These are phyloP conservation scores for Epichloe uncinata DNA, from an alignment of 2,329 filamentous ascomycete species.

Conservation along the genomic window DNA sequence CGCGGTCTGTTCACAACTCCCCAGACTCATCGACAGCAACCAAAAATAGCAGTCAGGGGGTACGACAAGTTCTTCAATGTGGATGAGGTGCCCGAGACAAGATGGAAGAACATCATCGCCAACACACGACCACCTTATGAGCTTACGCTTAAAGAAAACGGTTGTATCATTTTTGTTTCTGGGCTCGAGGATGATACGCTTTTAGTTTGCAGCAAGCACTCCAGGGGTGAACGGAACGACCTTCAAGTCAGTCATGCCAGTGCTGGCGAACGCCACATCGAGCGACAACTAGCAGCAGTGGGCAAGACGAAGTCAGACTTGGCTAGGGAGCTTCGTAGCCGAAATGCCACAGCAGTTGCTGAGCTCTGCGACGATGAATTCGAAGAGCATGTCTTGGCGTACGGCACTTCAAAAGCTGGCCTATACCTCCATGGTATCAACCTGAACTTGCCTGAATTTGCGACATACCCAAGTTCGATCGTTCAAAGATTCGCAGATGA, in stretches of 20 bases:
- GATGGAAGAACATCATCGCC: slow-evolving; percentile 65
- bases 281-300: slow-evolving; percentile 61
- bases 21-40: slow-evolving; percentile 44
- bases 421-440: slow-evolving; percentile 96
- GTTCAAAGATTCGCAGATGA: slow-evolving; percentile 81
- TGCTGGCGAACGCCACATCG: slow-evolving; percentile 70
- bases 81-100: slow-evolving; percentile 65
- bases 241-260: slow-evolving; percentile 65
- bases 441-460: slow-evolving; percentile 83
- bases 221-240: slow-evolving; percentile 69
- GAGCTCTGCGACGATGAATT: slow-evolving; percentile 94
- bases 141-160: slow-evolving; percentile 93
- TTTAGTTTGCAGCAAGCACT: slow-evolving; percentile 98
- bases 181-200: slow-evolving; percentile 81
- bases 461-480: slow-evolving; percentile 68
- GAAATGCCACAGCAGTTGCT: slow-evolving; percentile 89
- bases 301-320: slow-evolving; percentile 71
- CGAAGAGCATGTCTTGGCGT: slow-evolving; percentile 92
- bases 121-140: slow-evolving; percentile 83
- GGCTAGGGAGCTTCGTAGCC: slow-evolving; percentile 56
- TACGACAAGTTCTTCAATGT: slow-evolving; percentile 99
- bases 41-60: slow-evolving; percentile 80
- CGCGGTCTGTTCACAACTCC: slow-evolving; percentile 85
- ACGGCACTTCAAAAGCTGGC: slow-evolving; percentile 68
- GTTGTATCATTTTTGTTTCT: slow-evolving; percentile 97